Conservation (phyloP, 2,329 filamentous ascomycete genomes). For the Colletotrichum orbiculare region DNA sequence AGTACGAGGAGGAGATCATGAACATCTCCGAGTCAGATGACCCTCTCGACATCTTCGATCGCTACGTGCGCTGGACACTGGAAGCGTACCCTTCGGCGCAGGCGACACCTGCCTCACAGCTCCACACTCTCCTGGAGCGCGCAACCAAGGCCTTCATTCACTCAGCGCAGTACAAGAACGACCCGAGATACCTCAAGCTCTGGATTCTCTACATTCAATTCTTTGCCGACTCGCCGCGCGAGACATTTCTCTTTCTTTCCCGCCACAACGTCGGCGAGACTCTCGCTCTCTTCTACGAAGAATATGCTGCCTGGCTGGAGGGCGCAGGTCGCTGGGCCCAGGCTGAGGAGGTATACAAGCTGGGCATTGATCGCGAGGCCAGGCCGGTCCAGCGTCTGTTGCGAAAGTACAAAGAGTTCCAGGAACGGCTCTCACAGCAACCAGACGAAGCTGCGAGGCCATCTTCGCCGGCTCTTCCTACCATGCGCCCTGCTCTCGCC, state of each 20-base stretch:
- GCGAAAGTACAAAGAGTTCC: conserved; percentile 93
- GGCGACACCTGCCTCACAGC: conserved; percentile 89
- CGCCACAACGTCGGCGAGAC: conserved; percentile 88
- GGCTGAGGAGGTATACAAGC: conserved; percentile 91
- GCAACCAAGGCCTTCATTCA: conserved; percentile 90
- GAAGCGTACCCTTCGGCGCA: conserved; percentile 95
- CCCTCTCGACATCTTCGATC: conserved; percentile 93
- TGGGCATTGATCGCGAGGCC: conserved; percentile 90
- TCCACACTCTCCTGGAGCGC: conserved; percentile 88
- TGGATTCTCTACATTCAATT: conserved; percentile 96
- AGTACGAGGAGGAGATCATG: conserved; percentile 87
- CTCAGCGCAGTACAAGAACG: conserved; percentile 92
- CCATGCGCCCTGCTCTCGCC: conserved; percentile 83
- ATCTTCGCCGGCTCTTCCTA: conserved; percentile 87
- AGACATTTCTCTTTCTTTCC: conserved; percentile 91
- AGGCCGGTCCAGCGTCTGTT: conserved; percentile 82
- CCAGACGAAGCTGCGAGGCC: conserved; percentile 74
- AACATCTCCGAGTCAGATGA: conserved; percentile 89
- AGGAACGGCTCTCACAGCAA: conserved; percentile 77
- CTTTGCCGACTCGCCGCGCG: conserved; percentile 92
- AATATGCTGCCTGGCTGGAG: conserved; percentile 95
- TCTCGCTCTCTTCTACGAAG: conserved; percentile 94
- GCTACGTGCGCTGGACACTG: conserved; percentile 96
- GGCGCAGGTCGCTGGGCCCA: conserved; percentile 85
- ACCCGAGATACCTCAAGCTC: conserved; percentile 90